Percentiles rank a stretch among this genome's conserved stretches.
These are phyloP conservation scores for Lizanozyma gosingica DNA, from an alignment of 1,139 yeast genomes.

Conservation along the genomic window DNA sequence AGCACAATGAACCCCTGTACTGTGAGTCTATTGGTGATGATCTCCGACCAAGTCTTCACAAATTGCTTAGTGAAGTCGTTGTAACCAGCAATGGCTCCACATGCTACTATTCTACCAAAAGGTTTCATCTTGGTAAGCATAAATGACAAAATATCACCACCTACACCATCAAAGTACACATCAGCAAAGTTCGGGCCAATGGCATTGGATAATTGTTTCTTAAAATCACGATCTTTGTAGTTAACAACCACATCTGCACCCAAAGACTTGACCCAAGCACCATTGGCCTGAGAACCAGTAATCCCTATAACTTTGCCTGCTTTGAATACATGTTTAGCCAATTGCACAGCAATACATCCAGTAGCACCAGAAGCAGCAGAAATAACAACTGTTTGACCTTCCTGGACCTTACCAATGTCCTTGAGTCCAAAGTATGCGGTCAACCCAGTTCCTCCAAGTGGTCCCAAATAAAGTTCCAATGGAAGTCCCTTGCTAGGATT, in stretches of 20 bases:
- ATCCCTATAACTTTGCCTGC: conserved; percentile 54
- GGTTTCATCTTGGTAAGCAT: conserved; percentile 32
- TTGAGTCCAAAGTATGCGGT: conserved; percentile 55
- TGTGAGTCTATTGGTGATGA: conserved; percentile 39
- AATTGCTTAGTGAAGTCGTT: conserved; percentile 28
- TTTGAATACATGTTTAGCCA: conserved; percentile 45
- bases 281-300: conserved; percentile 33
- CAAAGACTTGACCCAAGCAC: conserved; percentile 43
- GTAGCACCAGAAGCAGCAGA: conserved; percentile 71
- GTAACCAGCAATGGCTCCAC: conserved; percentile 58
- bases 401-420: conserved; percentile 24
- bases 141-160: conserved; percentile 49
- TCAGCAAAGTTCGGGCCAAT: conserved; percentile 39
- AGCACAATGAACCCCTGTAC: conserved; percentile 41
- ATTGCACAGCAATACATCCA: conserved; percentile 53
- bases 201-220: conserved; percentile 32
- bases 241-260: conserved; percentile 50
- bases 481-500: conserved; percentile 15
- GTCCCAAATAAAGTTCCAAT: conserved; percentile 34
- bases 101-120: conserved; percentile 43
- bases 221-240: conserved; percentile 41
- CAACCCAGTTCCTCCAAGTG: conserved; percentile 49
- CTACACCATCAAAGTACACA: conserved; percentile 51
- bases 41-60: conserved; percentile 30
- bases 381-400: conserved; percentile 27